Conservation (phyloP, 2,329 filamentous ascomycete species). For the Botryosphaeria dothidea region DNA sequence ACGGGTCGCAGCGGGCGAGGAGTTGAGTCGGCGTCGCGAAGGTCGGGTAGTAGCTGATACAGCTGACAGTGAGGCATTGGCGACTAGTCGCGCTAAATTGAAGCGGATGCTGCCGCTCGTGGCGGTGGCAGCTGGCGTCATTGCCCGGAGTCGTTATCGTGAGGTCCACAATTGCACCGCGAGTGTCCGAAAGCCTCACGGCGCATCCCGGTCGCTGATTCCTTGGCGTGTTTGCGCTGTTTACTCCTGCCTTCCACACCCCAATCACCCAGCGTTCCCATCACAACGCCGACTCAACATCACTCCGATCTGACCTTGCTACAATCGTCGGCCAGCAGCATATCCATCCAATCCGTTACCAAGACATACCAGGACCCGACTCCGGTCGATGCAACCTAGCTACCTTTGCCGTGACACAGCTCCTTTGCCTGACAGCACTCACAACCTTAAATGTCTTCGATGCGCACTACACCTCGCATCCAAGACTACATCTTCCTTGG, state of each 20-base stretch:
- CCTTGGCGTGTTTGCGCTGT: not conserved
- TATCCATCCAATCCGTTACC: too few relatives aligned
- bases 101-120: not conserved
- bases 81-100: not conserved
- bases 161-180: slow-evolving; percentile 17
- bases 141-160: slow-evolving; percentile 7
- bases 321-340: too few relatives aligned
- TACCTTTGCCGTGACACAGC: too few relatives aligned
- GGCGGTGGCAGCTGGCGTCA: slow-evolving; percentile 3
- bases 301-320: not conserved
- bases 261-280: not conserved
- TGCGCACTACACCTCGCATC: too few relatives aligned
- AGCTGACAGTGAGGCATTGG: not conserved
- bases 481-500: too few relatives aligned
- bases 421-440: too few relatives aligned
- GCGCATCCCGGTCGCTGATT: not conserved
- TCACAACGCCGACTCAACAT: not conserved
- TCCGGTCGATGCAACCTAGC: too few relatives aligned
- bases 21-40: not conserved
- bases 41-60: not conserved
- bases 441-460: too few relatives aligned
- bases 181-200: not conserved
- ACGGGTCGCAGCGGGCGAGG: not conserved
- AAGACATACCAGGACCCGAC: too few relatives aligned
- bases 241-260: not conserved